Percentiles rank a stretch among this genome's conserved stretches.
These are phyloP conservation scores for Cyclotella atomus DNA, from an alignment of 108 stramenopile genomes.

Conservation along the genomic window DNA sequence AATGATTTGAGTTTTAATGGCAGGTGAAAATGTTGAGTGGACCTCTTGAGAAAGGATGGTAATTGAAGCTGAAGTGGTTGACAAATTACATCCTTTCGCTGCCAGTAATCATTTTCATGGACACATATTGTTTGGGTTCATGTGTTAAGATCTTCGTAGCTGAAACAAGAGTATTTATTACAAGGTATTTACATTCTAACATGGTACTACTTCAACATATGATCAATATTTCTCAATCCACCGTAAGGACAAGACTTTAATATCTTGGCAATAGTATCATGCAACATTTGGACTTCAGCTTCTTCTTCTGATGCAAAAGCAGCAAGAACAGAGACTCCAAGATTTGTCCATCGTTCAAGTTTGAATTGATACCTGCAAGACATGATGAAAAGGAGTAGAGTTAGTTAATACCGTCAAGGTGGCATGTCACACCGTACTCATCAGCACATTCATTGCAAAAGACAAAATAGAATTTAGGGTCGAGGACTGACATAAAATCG, in stretches of 20 bases:
- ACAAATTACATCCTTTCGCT: no score
- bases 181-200: not conserved
- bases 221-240: constrained; percentile 53
- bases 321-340: constrained; percentile 50
- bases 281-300: constrained; percentile 37
- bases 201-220: constrained; percentile 40
- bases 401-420: not conserved
- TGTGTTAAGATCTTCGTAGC: no score
- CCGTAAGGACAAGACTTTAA: constrained; percentile 41
- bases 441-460: no score
- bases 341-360: constrained; percentile 54
- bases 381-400: not conserved
- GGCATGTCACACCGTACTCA: not conserved
- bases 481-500: constrained; percentile 26
- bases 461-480: constrained; percentile 26
- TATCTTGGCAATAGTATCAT: constrained; percentile 40
- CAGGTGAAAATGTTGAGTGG: no score
- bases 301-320: constrained; percentile 57
- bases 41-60: no score
- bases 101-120: not conserved
- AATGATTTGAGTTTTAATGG: not conserved
- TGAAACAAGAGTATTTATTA: no score
- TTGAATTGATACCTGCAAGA: constrained; percentile 56
- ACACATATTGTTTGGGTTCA: no score
- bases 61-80: no score